Evolutionary conservation across 129 eudicot genomes (phyloP), one percentile per base, ranked within the genome.

Genomic region (Ambrosia artemisiifolia): DNA sequence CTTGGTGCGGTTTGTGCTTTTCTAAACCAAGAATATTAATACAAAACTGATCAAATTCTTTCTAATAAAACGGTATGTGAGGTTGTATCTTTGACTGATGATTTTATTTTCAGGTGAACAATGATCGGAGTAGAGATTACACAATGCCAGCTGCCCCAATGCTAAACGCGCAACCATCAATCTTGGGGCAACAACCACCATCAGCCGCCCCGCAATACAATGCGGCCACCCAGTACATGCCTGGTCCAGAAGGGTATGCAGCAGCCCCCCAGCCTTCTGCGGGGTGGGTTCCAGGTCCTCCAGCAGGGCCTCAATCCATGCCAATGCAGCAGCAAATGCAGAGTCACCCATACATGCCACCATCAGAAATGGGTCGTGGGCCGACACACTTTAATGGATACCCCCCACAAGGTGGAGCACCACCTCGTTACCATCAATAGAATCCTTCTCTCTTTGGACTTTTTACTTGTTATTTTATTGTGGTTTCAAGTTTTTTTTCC

Each of bases 41-140:
- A 24, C 28, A 24, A 24, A 0, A 24, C 0, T 24, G 28, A 24
- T 24, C 28, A 24, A 24, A 24, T 24, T 24, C 43, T 6, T 38
- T 38, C n/a, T 7, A 38, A 38, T 6, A 38, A 38, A 40, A 40
- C 44, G 44, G 9, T 6, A 40, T 40, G 9, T 40, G 44, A 7
- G 44, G 54, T 48, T 48, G 18, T n/a, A 11, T 48, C 54, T n/a
- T 48, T n/a, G 13, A 28, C 16, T 56, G 30, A 36, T 63, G 19
- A 42, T 10, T 78, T n/a, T n/a, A 42, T 10, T 24, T 75, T 43
- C 83, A 91, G 97, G 84, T 94, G 16, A 90, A 94, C 80, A 94
- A 94, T 75, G 98, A 94, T 70, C 78, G 97, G 55, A 86, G 97
- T 86, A 85, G 98, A 83, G 98, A 94, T 81, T 94, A 87, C 76